Evolutionary conservation across 352 stramenopile species (phyloP), one percentile per base, ranked within the genome.

Genomic region (Phytophthora hibernalis): DNA sequence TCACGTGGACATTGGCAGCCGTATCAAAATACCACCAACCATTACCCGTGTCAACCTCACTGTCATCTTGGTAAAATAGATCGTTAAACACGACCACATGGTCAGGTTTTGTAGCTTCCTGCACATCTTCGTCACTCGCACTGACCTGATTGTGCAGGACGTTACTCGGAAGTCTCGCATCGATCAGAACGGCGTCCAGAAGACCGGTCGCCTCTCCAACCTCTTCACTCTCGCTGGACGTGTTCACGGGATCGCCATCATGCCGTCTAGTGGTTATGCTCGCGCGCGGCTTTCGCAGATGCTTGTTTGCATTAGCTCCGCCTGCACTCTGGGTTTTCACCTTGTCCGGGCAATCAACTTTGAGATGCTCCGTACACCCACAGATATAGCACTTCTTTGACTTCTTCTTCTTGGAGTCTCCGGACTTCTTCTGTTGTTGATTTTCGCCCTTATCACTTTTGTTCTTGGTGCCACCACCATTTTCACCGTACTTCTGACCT

Each of bases 1-100:
- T 44, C 1, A 43, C 5, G 22, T 60, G 53, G 5, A 30, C 28
- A 35, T 52, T 51, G 0, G 38, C 18, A 2, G 53, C 38, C 31
- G 53, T 61, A 61, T 61, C 53, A n/a, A 53, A 61, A 38, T 50
- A 50, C 37, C 51, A 58, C 37, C 37, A 58, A 20, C 51, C 51
- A 40, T 22, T 18, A 18, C 51, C 31, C 3, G 51, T 49, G 21
- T 58, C 33, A 40, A 16, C 13, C 13, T 3, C 33, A 40, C 2
- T 3, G 4, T 16, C 13, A 16, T 16, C 13, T 40, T n/a, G n/a
- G n/a, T n/a, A n/a, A n/a, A n/a, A n/a, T n/a, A n/a, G n/a, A n/a
- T n/a, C n/a, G n/a, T n/a, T n/a, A n/a, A n/a, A n/a, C n/a, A n/a
- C n/a, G n/a, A n/a, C n/a, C n/a, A n/a, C 33, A 40, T 11, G 2